These are phyloP conservation scores for Aplosporella prunicola DNA, from an alignment of 2,329 filamentous ascomycete genomes.

Conservation along the genomic window DNA sequence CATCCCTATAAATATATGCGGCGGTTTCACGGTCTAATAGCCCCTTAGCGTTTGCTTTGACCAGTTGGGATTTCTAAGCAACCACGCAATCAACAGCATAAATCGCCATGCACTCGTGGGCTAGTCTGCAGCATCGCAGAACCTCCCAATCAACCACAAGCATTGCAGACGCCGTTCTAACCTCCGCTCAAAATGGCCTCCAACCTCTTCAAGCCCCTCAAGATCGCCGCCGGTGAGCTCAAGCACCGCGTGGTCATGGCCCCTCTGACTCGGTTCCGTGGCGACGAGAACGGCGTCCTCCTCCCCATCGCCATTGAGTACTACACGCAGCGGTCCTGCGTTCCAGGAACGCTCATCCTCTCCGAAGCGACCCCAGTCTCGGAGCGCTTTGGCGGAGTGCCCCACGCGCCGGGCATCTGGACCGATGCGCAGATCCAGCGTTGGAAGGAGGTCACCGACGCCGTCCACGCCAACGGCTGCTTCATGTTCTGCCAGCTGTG, in stretches of 20 bases:
- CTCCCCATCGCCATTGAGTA: slow-evolving; percentile 37
- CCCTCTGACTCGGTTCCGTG: slow-evolving; percentile 30
- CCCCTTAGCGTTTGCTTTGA: no score
- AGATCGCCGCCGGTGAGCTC: slow-evolving; percentile 16
- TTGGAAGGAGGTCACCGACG: slow-evolving; percentile 52
- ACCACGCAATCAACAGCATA: no score
- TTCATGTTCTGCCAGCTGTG: slow-evolving; percentile 56
- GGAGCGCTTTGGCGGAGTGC: slow-evolving; percentile 37
- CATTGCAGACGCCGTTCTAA: no score
- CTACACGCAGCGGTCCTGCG: slow-evolving; percentile 45
- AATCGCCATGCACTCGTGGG: no score
- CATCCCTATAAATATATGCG: no score
- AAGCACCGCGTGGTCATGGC: slow-evolving; percentile 20
- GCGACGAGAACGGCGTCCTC: slow-evolving; percentile 39
- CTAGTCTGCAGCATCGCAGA: no score
- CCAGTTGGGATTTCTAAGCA: no score
- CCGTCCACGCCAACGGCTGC: slow-evolving; percentile 52
- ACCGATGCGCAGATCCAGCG: slow-evolving; percentile 41
- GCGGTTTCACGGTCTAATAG: no score
- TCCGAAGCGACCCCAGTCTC: slow-evolving; percentile 48
- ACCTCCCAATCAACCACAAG: no score
- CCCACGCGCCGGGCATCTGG: slow-evolving; percentile 47
- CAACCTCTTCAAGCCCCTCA: slow-evolving; percentile 19
- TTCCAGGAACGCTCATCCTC: slow-evolving; percentile 49
- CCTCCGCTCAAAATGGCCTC: no score